Conservation (phyloP, 1,284 basidiomycete species). For the Fomitopsis pinicola region DNA sequence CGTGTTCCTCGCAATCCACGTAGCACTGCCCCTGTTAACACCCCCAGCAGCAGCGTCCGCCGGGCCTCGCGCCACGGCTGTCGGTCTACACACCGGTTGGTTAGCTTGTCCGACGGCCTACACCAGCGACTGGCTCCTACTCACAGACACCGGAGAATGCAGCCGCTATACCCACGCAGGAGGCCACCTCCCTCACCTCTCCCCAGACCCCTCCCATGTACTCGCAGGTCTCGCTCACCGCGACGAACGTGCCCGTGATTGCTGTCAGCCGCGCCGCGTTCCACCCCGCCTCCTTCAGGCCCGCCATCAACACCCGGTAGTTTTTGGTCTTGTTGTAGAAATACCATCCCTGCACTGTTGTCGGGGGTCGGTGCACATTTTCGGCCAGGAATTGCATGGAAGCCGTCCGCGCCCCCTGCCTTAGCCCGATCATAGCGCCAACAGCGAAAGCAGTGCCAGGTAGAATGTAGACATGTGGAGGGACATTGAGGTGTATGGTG, state of each 20-base stretch:
- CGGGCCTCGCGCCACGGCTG: slow-evolving; percentile 48
- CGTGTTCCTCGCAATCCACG: slow-evolving; percentile 45
- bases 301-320: slow-evolving; percentile 74
- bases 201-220: slow-evolving; percentile 39
- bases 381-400: slow-evolving; percentile 49
- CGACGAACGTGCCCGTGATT: slow-evolving; percentile 60
- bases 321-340: slow-evolving; percentile 93
- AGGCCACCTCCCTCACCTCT: slow-evolving; percentile 53
- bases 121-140: slow-evolving; percentile 26
- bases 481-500: slow-evolving; percentile 34
- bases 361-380: slow-evolving; percentile 71
- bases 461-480: slow-evolving; percentile 37
- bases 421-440: slow-evolving; percentile 63
- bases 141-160: slow-evolving; percentile 62
- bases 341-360: slow-evolving; percentile 84
- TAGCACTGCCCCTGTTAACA: slow-evolving; percentile 49
- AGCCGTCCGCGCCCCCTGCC: slow-evolving; percentile 60
- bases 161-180: slow-evolving; percentile 58
- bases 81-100: slow-evolving; percentile 42
- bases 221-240: slow-evolving; percentile 58
- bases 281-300: slow-evolving; percentile 58
- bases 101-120: slow-evolving; percentile 1
- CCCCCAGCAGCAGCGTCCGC: slow-evolving; percentile 49
- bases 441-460: slow-evolving; percentile 54
- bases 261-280: slow-evolving; percentile 55